These are phyloP conservation scores for Solanum rostratum DNA, from an alignment of 257 asterid species.

Conservation along the genomic window DNA sequence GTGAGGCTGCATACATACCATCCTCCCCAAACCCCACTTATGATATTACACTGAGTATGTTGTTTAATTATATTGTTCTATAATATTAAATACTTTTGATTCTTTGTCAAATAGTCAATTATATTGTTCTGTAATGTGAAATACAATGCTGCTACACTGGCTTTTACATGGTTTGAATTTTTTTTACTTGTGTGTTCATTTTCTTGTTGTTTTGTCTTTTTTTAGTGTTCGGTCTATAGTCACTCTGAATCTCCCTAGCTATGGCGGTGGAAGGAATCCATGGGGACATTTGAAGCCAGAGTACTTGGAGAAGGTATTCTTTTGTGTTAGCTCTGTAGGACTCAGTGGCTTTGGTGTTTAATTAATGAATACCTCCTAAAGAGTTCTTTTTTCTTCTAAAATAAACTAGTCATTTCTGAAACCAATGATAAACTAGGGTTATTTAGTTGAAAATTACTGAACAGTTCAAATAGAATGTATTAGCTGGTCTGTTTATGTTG, in stretches of 20 bases:
- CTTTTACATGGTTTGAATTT: not conserved
- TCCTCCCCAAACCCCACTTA: not conserved
- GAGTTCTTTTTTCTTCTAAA: not conserved
- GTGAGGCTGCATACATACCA: not conserved
- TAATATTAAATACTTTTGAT: not conserved
- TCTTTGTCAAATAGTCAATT: not conserved
- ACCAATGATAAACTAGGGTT: not conserved
- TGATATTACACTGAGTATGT: not conserved
- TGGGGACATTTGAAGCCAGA: conserved; percentile 83
- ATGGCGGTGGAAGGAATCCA: conserved; percentile 95
- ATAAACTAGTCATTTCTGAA: not conserved
- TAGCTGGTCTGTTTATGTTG: not conserved
- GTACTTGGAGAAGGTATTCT: conserved; percentile 68
- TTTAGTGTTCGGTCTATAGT: conserved; percentile 89
- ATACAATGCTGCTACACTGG: not conserved
- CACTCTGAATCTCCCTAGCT: conserved; percentile 87
- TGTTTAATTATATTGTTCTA: not conserved
- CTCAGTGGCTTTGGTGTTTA: not conserved
- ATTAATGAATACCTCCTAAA: not conserved
- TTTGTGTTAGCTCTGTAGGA: not conserved
- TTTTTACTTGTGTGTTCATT: not conserved
- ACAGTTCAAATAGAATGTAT: not conserved
- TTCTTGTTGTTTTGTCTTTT: not conserved
- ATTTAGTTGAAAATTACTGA: not conserved
- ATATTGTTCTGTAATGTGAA: not conserved